Conservation (phyloP, 148 eudicot genomes). For the Rhododendron ferrugineum region DNA sequence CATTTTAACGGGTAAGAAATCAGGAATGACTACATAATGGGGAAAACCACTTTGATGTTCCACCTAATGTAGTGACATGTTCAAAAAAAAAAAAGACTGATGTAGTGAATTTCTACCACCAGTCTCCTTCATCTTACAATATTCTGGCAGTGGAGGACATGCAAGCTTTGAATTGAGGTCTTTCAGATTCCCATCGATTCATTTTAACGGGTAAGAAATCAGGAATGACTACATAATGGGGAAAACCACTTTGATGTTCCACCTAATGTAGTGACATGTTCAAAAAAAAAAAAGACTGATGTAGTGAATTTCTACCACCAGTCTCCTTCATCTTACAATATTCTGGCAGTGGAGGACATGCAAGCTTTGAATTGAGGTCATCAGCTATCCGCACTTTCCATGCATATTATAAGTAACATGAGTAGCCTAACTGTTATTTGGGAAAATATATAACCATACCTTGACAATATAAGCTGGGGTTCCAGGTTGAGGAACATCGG, state of each 20-base stretch:
- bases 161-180: not conserved
- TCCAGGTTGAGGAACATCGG: constrained; percentile 98
- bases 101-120: not conserved
- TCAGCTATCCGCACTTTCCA: not conserved
- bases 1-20: not conserved
- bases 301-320: no score
- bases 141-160: not conserved
- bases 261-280: no score
- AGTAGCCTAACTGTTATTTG: not conserved
- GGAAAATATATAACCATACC: constrained; percentile 34
- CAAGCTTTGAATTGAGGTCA: not conserved
- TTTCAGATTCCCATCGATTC: no score
- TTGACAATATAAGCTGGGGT: constrained; percentile 97
- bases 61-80: not conserved
- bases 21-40: not conserved
- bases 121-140: no score
- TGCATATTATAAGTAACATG: not conserved
- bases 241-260: no score
- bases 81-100: no score
- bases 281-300: no score
- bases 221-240: no score
- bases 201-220: no score
- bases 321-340: no score
- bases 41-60: not conserved
- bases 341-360: no score